These are phyloP conservation scores for Debaryomycetaceae sp. DNA, from an alignment of 1,139 yeast species.

Conservation along the genomic window DNA sequence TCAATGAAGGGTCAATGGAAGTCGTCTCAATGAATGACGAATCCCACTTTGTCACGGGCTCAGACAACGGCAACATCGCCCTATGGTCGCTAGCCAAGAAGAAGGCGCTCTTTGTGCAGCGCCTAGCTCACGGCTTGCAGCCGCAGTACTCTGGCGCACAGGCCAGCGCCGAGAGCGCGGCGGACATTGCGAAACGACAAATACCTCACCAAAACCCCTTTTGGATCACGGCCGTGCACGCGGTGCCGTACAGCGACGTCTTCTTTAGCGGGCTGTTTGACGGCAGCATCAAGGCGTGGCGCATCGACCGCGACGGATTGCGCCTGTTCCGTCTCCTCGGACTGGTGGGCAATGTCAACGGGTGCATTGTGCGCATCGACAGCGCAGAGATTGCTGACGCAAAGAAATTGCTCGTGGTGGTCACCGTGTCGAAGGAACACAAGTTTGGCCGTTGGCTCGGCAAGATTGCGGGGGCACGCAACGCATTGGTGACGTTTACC, in stretches of 20 bases:
- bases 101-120: constrained; percentile 63
- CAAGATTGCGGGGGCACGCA: constrained; percentile 30
- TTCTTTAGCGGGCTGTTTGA: constrained; percentile 85
- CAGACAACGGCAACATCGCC: constrained; percentile 82
- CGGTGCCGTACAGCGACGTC: constrained; percentile 82
- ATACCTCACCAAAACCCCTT: constrained; percentile 68
- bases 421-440: constrained; percentile 73
- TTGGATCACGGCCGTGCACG: constrained; percentile 73
- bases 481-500: constrained; percentile 28
- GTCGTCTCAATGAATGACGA: constrained; percentile 89
- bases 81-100: constrained; percentile 87
- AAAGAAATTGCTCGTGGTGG: constrained; percentile 44
- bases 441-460: constrained; percentile 75
- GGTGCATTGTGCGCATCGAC: constrained; percentile 62
- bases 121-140: constrained; percentile 71
- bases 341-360: constrained; percentile 47
- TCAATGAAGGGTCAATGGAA: constrained; percentile 82
- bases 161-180: constrained; percentile 61
- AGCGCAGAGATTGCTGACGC: constrained; percentile 44
- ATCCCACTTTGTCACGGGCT: constrained; percentile 84
- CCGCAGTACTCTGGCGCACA: constrained; percentile 34
- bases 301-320: constrained; percentile 45
- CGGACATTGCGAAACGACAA: constrained; percentile 31
- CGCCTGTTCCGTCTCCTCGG: constrained; percentile 50
- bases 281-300: constrained; percentile 72